Evolutionary conservation across 148 eudicot genomes (phyloP), one percentile per base, ranked within the genome.

Genomic region (Spergularia bocconei): DNA sequence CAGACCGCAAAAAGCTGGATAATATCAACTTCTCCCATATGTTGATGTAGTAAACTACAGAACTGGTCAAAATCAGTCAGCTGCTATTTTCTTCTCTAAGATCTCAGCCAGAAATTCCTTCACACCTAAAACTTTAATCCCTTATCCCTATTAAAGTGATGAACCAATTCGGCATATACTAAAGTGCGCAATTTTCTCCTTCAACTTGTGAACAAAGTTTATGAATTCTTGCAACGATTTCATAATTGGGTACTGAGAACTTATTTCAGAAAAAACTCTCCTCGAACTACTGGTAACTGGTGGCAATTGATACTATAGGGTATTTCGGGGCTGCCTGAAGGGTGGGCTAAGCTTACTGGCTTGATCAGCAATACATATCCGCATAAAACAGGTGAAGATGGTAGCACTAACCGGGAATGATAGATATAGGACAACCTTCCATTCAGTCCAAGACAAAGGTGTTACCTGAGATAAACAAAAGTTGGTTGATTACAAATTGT

Each of bases 361-460:
- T 65, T 65, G 21, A 65, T 65, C 69, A 65, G 23, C 13, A 69
- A 59, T 20, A 9, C 63, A 11, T 21, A 33, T 69, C 29, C 7
- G 51, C 29, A 21, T 69, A 69, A 52, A 47, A 25, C 59, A 53
- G 19, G 20, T 69, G 44, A 29, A 59, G 72, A 63, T 17, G 64
- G 21, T 60, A 75, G 17, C 58, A 84, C 99, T 87, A 72, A 96
- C 99, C 78, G 99, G 99, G 83, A 96, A 92, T 58, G 99, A 96
- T 62, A 96, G 89, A 86, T 87, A 89, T 54, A 96, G 69, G 57
- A 96, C 97, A 80, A 87, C 88, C 51, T 80, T 92, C 99, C 99
- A 96, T 65, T 96, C 99, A 78, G 88, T 85, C 98, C 98, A 91
- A 66, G 91, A 84, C 67, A 96, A 75, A 5, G 99, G 98, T n/a